phyloP scores from a whole-genome alignment of 352 stramenopile species.

The Pythium rishiriense region DNA sequence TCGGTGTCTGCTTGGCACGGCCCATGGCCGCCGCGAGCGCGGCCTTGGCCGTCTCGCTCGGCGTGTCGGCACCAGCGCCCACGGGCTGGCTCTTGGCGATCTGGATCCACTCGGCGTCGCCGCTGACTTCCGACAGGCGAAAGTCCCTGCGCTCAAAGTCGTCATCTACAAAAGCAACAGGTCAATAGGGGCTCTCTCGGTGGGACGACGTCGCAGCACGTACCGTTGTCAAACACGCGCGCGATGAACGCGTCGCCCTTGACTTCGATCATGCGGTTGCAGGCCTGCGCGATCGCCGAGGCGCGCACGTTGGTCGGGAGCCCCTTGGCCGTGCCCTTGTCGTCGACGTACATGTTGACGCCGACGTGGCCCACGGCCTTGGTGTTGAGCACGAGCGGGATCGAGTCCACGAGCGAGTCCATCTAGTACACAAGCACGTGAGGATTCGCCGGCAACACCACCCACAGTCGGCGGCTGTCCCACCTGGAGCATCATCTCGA shows the following conservation, averaged over 20 bases:
- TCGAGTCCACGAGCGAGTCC: conserved; percentile 86
- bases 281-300: conserved; percentile 78
- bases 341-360: conserved; percentile 90
- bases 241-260: conserved; percentile 87
- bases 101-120: conserved; percentile 70
- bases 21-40: conserved; percentile 30
- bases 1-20: conserved; percentile 30
- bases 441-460: too few relatives aligned
- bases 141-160: conserved; percentile 86
- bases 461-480: background rate
- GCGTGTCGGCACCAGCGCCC: conserved; percentile 27
- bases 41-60: conserved; percentile 29
- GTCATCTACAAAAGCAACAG: conserved; percentile 47
- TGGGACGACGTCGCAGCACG: background rate
- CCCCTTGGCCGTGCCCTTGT: conserved; percentile 87
- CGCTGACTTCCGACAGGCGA: conserved; percentile 60
- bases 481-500: conserved; percentile 83
- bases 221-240: conserved; percentile 88
- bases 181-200: too few relatives aligned
- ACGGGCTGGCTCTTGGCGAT: conserved; percentile 53
- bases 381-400: conserved; percentile 86
- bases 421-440: conserved; percentile 48
- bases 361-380: conserved; percentile 65
- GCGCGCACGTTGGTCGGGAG: conserved; percentile 76
- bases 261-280: conserved; percentile 82